phyloP scores from a whole-genome alignment of 2,329 filamentous ascomycete species.

The Aspergillus fructus region DNA sequence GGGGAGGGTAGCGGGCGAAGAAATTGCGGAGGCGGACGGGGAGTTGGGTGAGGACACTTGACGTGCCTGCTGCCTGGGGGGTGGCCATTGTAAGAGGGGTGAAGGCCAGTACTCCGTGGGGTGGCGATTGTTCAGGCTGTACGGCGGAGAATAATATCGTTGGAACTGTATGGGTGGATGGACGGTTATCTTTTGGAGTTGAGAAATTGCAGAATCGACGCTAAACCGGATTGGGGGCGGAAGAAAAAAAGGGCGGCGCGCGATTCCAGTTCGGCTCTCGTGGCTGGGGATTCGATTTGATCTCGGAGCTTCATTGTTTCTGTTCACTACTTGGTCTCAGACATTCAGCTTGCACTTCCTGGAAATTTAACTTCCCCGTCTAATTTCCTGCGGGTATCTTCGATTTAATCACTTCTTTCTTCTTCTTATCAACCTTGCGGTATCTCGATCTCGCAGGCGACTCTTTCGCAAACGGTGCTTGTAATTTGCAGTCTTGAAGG shows the following conservation, averaged over 20 bases:
- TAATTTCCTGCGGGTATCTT: neutral
- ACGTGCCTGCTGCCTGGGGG: slow-evolving; percentile 19
- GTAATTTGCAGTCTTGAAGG: slow-evolving; percentile 1
- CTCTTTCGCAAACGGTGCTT: neutral
- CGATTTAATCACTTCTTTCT: neutral
- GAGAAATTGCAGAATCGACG: slow-evolving; percentile 19
- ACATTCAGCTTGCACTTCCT: neutral
- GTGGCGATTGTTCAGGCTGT: neutral
- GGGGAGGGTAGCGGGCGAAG: slow-evolving; percentile 85
- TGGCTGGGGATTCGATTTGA: slow-evolving; percentile 9
- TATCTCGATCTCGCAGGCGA: neutral
- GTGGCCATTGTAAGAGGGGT: slow-evolving; percentile 15
- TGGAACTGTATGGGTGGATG: neutral
- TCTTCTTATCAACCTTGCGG: neutral
- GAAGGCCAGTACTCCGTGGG: neutral
- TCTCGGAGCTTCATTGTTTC: neutral
- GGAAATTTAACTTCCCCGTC: neutral
- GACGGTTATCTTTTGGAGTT: neutral
- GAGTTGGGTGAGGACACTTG: slow-evolving; percentile 45
- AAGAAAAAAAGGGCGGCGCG: slow-evolving; percentile 16
- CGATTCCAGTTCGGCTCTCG: slow-evolving; percentile 4
- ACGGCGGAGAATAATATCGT: neutral
- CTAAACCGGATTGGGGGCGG: slow-evolving; percentile 24
- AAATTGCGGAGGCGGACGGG: slow-evolving; percentile 79
- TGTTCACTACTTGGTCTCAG: neutral